phyloP scores from a whole-genome alignment of 176 grass and related monocot genomes.

The Cymbopogon citratus region DNA sequence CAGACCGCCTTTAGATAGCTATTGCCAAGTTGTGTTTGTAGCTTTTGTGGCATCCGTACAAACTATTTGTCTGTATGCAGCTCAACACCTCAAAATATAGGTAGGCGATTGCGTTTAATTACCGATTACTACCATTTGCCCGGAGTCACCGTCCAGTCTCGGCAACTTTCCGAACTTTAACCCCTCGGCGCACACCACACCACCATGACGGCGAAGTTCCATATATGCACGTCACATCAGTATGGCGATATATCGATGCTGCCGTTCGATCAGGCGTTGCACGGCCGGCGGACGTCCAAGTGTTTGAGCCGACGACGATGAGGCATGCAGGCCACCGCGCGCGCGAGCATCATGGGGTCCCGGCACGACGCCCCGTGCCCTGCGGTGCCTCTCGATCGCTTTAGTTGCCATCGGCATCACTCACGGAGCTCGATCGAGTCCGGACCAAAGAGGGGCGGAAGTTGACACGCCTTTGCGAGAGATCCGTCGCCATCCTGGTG shows the following conservation, averaged over 20 bases:
- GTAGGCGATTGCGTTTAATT: neutral
- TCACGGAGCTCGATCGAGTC: conserved; percentile 4
- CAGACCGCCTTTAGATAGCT: too few species aligned
- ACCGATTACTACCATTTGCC: neutral
- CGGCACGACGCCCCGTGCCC: neutral
- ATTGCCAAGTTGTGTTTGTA: too few species aligned
- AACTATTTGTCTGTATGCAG: neutral
- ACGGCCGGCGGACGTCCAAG: conserved; percentile 9
- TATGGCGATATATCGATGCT: neutral
- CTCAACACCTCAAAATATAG: too few species aligned
- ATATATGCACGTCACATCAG: neutral
- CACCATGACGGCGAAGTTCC: neutral
- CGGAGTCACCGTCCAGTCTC: neutral
- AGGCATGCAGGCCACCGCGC: neutral
- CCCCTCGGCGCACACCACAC: neutral
- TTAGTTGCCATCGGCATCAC: conserved; percentile 10
- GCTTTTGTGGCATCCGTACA: too few species aligned
- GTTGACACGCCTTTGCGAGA: neutral
- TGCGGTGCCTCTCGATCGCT: neutral
- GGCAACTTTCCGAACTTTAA: neutral
- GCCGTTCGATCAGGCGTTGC: neutral
- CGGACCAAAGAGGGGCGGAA: neutral
- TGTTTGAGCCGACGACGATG: neutral
- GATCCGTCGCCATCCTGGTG: conserved; percentile 13
- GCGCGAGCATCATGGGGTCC: neutral